phyloP scores from a whole-genome alignment of 73 alveolate genomes.

The Stentor roeselii region DNA sequence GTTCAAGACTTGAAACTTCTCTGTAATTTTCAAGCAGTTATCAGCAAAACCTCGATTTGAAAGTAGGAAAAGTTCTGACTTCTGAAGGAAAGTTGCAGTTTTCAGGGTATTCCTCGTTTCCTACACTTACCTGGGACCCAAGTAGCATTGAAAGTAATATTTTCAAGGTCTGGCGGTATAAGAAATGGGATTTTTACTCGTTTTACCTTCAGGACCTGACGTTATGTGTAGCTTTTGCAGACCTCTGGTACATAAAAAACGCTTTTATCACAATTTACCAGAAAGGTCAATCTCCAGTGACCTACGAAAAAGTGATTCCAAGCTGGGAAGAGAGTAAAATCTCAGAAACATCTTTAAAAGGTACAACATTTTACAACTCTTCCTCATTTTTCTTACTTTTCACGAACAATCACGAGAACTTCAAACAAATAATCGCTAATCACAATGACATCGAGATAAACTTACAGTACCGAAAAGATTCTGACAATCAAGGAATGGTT shows the following conservation, averaged over 20 bases:
- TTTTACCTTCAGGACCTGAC: background rate
- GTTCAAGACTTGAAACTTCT: background rate
- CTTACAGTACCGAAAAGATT: background rate
- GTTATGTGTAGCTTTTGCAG: background rate
- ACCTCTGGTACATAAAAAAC: constrained; percentile 6
- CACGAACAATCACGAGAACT: background rate
- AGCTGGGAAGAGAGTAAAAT: background rate
- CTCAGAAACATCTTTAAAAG: background rate
- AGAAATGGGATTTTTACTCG: background rate
- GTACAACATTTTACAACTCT: background rate
- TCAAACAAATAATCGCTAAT: background rate
- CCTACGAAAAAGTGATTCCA: background rate
- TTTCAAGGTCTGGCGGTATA: background rate
- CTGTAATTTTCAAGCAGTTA: background rate
- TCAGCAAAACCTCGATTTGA: background rate
- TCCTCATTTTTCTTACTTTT: background rate
- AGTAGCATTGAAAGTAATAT: background rate
- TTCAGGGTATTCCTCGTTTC: constrained; percentile 5
- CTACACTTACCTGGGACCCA: constrained; percentile 2
- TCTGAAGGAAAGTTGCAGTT: background rate
- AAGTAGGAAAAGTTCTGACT: background rate
- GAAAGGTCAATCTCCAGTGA: background rate
- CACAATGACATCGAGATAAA: background rate
- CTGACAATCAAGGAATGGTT: background rate
- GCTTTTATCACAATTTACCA: background rate